A percentile compares a stretch with the other conserved stretches of the same genome.
Conservation (phyloP, 345 rosid genomes). For the Murraya paniculata region DNA sequence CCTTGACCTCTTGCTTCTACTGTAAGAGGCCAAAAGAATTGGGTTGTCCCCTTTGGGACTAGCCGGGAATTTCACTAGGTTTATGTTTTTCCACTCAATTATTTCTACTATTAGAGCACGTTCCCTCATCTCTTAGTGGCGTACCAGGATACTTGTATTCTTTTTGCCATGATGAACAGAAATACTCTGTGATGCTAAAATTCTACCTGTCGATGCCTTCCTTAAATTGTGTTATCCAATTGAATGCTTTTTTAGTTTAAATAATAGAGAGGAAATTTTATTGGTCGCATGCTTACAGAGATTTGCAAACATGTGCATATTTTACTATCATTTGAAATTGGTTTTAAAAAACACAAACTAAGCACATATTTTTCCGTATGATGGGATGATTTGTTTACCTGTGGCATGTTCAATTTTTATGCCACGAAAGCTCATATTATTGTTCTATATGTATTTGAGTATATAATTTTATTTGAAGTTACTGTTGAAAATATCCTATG, state of each 20-base stretch:
- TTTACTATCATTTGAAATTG: background rate
- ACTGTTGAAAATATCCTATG: background rate
- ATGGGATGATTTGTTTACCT: background rate
- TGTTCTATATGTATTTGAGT: background rate
- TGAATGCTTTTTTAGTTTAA: background rate
- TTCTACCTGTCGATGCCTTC: background rate
- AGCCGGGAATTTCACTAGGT: too few species aligned
- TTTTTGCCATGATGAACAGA: background rate
- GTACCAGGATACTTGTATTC: constrained; percentile 5
- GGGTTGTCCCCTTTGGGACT: too few species aligned
- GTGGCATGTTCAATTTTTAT: background rate
- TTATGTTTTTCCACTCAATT: background rate
- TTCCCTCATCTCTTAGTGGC: background rate
- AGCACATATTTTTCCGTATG: background rate
- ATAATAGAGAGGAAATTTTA: background rate
- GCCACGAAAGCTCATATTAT: background rate
- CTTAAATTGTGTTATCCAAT: background rate
- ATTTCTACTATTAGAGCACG: background rate
- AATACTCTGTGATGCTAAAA: background rate
- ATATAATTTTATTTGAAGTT: background rate
- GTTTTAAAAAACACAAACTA: background rate
- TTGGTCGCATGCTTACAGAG: background rate
- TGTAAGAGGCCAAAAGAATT: too few species aligned
- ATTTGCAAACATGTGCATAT: background rate
- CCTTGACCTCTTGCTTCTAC: too few species aligned